Percentiles rank a stretch among this genome's conserved stretches.
phyloP scores from a whole-genome alignment of 441 rosid genomes.

The Brassica balearica region DNA sequence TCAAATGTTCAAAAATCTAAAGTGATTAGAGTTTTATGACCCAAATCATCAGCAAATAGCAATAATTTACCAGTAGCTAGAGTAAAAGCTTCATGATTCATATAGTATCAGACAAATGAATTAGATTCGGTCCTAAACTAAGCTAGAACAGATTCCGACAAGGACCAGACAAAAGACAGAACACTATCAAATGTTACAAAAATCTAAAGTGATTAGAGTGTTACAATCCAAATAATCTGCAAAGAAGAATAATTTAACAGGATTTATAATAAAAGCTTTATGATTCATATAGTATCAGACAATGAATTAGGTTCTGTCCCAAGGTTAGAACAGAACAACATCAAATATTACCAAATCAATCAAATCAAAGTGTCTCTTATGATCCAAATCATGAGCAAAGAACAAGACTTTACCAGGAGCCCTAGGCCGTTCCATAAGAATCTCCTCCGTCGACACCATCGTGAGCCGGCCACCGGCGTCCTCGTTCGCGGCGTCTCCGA shows the following conservation, averaged over 20 bases:
- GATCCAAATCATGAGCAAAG: neutral
- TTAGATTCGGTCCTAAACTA: neutral
- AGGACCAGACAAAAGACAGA: neutral
- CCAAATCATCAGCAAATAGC: neutral
- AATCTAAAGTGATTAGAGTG: neutral
- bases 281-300: no score
- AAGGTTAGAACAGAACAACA: no score
- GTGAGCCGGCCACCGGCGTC: slow-evolving; percentile 74
- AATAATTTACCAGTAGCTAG: neutral
- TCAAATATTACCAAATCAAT: no score
- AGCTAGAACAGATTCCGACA: no score
- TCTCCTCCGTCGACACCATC: slow-evolving; percentile 87
- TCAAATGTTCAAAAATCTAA: neutral
- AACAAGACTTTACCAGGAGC: slow-evolving; percentile 52
- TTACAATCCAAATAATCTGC: neutral
- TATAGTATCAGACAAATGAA: slow-evolving; percentile 1
- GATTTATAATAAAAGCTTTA: no score
- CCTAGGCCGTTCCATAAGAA: slow-evolving; percentile 72
- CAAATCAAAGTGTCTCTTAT: no score
- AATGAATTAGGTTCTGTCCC: no score
- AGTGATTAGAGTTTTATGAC: neutral
- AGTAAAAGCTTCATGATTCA: neutral
- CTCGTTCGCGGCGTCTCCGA: slow-evolving; percentile 83
- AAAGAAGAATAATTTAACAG: no score
- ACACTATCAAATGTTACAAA: neutral